Evolutionary conservation across 768 basidiomycete genomes (phyloP).

Genomic region (Scleroderma bovista): DNA sequence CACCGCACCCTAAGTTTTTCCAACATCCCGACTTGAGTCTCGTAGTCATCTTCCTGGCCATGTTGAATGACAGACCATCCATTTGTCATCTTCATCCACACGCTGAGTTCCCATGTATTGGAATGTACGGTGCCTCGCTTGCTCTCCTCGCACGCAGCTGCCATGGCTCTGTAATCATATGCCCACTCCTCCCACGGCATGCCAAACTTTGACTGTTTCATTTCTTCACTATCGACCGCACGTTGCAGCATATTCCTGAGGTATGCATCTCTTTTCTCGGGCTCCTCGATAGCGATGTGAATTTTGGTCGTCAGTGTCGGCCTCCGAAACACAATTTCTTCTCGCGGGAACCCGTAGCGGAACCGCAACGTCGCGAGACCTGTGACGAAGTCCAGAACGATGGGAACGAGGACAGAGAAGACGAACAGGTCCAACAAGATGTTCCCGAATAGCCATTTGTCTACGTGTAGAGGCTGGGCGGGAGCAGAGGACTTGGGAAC

Average conservation of each 20-base stretch:
- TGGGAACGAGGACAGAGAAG: conserved; percentile 19
- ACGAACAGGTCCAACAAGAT: conserved; percentile 20
- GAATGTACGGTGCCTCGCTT: conserved; percentile 15
- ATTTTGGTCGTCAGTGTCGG: conserved; percentile 22
- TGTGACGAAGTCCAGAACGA: conserved; percentile 18
- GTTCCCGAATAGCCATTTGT: conserved; percentile 19
- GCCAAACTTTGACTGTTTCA: conserved; percentile 19
- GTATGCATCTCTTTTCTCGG: conserved; percentile 22
- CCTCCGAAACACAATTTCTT: conserved; percentile 27
- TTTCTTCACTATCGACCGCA: conserved; percentile 25
- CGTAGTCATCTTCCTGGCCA: conserved; percentile 15
- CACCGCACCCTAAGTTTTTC: conserved; percentile 22
- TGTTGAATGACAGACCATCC: conserved; percentile 27
- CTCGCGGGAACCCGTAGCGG: conserved; percentile 22
- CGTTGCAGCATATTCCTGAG: conserved; percentile 23
- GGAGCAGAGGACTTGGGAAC: conserved; percentile 7
- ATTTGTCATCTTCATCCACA: conserved; percentile 28
- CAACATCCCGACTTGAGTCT: conserved; percentile 23
- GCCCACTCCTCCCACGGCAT: conserved; percentile 31
- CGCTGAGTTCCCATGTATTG: conserved; percentile 25
- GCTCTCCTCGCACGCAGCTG: conserved; percentile 16
- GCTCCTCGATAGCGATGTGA: conserved; percentile 17
- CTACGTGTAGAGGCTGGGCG: conserved; percentile 12
- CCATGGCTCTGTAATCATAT: conserved; percentile 27
- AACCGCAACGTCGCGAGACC: conserved; percentile 17